These are phyloP conservation scores for Trametes maxima DNA, from an alignment of 768 basidiomycete species.

Conservation along the genomic window DNA sequence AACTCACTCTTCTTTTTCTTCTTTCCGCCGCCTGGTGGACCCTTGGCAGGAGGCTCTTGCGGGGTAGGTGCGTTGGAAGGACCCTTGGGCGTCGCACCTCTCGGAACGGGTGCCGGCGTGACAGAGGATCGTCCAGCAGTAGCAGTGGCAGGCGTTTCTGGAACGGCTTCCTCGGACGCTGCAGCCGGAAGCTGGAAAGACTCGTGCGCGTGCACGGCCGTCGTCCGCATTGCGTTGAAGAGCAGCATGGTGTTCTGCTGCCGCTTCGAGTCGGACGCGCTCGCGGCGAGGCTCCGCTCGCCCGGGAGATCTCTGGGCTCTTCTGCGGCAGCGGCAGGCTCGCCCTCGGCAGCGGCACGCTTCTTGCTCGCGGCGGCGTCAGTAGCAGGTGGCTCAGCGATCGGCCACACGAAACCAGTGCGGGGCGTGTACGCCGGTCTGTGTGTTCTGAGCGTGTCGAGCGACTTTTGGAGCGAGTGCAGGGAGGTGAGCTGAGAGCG, in stretches of 20 bases:
- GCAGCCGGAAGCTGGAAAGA: constrained; percentile 47
- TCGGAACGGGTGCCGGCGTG: constrained; percentile 33
- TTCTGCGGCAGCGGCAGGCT: constrained; percentile 18
- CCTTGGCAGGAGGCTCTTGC: constrained; percentile 51
- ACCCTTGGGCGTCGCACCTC: constrained; percentile 36
- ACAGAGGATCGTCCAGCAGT: constrained; percentile 35
- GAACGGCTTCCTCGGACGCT: constrained; percentile 31
- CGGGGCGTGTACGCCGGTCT: constrained; percentile 84
- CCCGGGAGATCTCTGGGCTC: constrained; percentile 12
- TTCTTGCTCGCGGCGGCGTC: constrained; percentile 46
- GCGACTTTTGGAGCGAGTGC: constrained; percentile 71
- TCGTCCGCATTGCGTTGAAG: constrained; percentile 78
- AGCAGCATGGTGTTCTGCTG: constrained; percentile 71
- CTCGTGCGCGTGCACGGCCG: constrained; percentile 67
- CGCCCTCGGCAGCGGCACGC: constrained; percentile 27
- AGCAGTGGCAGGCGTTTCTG: constrained; percentile 31
- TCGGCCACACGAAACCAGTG: constrained; percentile 85
- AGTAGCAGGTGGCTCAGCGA: constrained; percentile 56
- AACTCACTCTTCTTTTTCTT: constrained; percentile 78
- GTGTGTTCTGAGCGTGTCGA: constrained; percentile 71
- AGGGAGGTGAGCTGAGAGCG: constrained; percentile 62
- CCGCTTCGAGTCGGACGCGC: constrained; percentile 25
- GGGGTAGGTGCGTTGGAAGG: constrained; percentile 40
- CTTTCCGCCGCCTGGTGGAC: constrained; percentile 57
- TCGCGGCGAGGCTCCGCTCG: constrained; percentile 25